These are phyloP conservation scores for Fusarium subtropicale DNA, from an alignment of 2,329 filamentous ascomycete species.

Conservation along the genomic window DNA sequence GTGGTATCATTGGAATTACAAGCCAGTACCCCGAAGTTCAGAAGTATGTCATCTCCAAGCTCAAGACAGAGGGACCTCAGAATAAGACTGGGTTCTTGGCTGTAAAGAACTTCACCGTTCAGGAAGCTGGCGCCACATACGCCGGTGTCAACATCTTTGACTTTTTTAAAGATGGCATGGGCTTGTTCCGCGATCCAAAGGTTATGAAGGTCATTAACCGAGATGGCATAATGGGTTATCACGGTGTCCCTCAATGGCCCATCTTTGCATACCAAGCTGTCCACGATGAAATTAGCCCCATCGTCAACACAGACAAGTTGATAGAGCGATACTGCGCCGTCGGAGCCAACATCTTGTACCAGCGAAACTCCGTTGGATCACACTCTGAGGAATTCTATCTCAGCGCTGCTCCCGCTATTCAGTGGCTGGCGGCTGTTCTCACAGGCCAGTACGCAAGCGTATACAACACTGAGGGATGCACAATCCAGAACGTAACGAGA, in stretches of 20 bases:
- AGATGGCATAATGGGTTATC: conserved; percentile 44
- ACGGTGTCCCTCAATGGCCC: conserved; percentile 41
- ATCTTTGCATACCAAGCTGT: conserved; percentile 42
- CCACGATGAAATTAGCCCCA: conserved; percentile 36
- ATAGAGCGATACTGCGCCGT: conserved; percentile 36
- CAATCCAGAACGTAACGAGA: conserved; percentile 38
- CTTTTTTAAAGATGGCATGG: conserved; percentile 28
- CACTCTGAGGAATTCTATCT: conserved; percentile 27
- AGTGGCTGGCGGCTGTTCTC: conserved; percentile 33
- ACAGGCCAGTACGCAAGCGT: conserved; percentile 17
- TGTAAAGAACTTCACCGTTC: conserved; percentile 12
- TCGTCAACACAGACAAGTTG: conserved; percentile 34
- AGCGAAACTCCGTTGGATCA: conserved; percentile 37
- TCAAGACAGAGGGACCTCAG: conserved; percentile 30
- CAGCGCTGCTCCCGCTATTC: conserved; percentile 18
- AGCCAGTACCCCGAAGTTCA: conserved; percentile 40
- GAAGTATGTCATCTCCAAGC: conserved; percentile 32
- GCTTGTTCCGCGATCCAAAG: conserved; percentile 19
- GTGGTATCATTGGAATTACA: conserved; percentile 36
- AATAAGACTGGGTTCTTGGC: conserved; percentile 44
- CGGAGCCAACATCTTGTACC: conserved; percentile 42
- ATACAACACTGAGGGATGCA: conserved; percentile 37
- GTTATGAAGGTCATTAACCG: conserved; percentile 22
- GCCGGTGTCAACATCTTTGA: conserved; percentile 26
- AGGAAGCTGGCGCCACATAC: conserved; percentile 26